These are phyloP conservation scores for Candida endomychidarum DNA, from an alignment of 805 yeast genomes.

Conservation along the genomic window DNA sequence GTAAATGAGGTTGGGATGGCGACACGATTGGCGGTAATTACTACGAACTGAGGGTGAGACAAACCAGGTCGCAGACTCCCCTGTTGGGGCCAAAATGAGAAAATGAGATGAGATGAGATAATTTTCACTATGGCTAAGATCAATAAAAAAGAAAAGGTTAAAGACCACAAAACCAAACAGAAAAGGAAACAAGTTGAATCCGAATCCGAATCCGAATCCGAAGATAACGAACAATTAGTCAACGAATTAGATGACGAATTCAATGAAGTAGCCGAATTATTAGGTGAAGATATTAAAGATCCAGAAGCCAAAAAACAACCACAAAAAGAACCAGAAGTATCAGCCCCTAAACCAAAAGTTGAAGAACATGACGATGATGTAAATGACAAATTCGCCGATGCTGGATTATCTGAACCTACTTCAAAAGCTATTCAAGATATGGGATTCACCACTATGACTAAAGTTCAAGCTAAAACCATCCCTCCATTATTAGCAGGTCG, in stretches of 20 bases:
- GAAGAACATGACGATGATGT: constrained; percentile 30
- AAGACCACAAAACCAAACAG: constrained; percentile 4
- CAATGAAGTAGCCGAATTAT: constrained; percentile 55
- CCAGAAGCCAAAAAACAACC: constrained; percentile 34
- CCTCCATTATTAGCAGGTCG: constrained; percentile 96
- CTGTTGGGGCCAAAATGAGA: neutral
- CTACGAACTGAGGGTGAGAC: too few relatives aligned
- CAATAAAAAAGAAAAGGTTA: neutral
- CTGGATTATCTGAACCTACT: constrained; percentile 77
- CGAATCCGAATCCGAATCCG: constrained; percentile 25
- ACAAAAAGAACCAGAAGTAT: constrained; percentile 17
- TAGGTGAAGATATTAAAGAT: constrained; percentile 45
- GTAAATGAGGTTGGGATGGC: too few relatives aligned
- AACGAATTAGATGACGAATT: constrained; percentile 56
- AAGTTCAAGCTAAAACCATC: constrained; percentile 92
- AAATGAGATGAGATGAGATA: constrained; percentile 15
- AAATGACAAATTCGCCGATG: constrained; percentile 37
- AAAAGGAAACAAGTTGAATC: constrained; percentile 16
- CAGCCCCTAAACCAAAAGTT: constrained; percentile 31
- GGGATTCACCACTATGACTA: constrained; percentile 93
- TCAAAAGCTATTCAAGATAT: constrained; percentile 75
- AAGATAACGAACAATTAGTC: constrained; percentile 45
- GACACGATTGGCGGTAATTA: too few relatives aligned
- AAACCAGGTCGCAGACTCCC: neutral
- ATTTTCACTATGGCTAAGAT: constrained; percentile 7